Evolutionary conservation across 139 green algal genomes (phyloP).

Genomic region (Micractinium sp.): DNA sequence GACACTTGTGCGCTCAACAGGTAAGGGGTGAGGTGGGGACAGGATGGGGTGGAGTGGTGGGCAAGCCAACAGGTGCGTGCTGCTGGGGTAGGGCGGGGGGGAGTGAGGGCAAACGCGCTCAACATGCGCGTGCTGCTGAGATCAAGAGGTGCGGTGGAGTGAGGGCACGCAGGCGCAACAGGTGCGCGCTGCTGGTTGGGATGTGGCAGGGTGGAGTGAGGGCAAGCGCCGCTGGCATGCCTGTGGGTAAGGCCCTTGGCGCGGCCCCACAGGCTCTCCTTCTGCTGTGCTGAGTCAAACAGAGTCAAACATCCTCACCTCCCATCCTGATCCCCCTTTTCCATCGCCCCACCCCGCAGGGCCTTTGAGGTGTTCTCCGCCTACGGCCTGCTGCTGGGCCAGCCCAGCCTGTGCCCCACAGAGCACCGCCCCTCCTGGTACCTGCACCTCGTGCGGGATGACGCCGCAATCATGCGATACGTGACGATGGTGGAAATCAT

Average conservation of each 20-base stretch:
- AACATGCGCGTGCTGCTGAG: too few species aligned
- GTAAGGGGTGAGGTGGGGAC: not conserved
- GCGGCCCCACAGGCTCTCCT: too few species aligned
- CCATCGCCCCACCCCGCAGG: not conserved
- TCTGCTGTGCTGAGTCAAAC: not conserved
- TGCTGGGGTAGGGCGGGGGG: not conserved
- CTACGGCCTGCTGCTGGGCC: constrained; percentile 46
- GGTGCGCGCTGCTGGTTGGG: too few species aligned
- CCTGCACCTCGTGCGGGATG: constrained; percentile 23
- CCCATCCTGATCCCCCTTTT: not conserved
- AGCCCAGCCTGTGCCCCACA: constrained; percentile 22
- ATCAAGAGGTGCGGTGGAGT: too few species aligned
- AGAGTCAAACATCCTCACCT: not conserved
- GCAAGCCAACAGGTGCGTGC: constrained; percentile 6
- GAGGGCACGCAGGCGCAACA: too few species aligned
- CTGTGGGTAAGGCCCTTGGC: too few species aligned
- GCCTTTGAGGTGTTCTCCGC: constrained; percentile 48
- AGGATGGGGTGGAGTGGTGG: not conserved
- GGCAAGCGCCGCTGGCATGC: too few species aligned
- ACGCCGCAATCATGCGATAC: constrained; percentile 30
- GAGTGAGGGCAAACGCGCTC: constrained; percentile 7
- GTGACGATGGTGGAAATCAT: constrained; percentile 55
- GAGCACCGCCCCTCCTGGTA: constrained; percentile 13
- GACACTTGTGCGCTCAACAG: constrained; percentile 45
- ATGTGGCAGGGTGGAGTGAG: too few species aligned